Base-by-base conservation (phyloP, 495 filamentous ascomycete genomes). In the Hyaloscypha variabilis region DNA sequence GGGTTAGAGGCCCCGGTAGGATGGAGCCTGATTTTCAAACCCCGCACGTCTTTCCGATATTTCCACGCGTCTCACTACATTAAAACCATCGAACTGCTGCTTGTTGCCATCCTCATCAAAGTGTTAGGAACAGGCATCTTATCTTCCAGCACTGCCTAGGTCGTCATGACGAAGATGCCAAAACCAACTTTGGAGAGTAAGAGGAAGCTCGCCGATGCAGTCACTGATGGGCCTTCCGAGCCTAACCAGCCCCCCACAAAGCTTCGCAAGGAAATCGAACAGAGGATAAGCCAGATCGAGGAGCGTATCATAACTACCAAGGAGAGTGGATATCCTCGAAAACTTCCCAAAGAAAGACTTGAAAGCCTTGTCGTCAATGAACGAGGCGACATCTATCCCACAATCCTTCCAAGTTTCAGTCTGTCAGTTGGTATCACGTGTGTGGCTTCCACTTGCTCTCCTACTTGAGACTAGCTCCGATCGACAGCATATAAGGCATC, bases 371-470 rank as follows among this genome's bases (percentile, higher is more conserved):
- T 29, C 26, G 30, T 59, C 26, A 23, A 36, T 59, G 57, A 59
- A 59, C 57, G 57, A 36, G 57, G 19, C 57, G 30, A 59, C 57
- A 59, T 59, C 57, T 59, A 59, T 36, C 57, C 57, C 57, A 59
- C 57, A 59, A 59, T 34, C 26, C 57, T 59, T 59, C 57, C 57
- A 25, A 59, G 57, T 59, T 42, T 39, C 57, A 8, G 57, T 58
- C 55, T n/a, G n/a, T n/a, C n/a, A n/a, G n/a, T n/a, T n/a, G n/a
- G n/a, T n/a, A n/a, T n/a, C n/a, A n/a, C n/a, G n/a, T n/a, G n/a
- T n/a, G n/a, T n/a, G n/a, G n/a, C n/a, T n/a, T n/a, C n/a, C n/a
- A n/a, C n/a, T n/a, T n/a, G n/a, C n/a, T n/a, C n/a, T n/a, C n/a
- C n/a, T n/a, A n/a, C n/a, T n/a, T n/a, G n/a, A n/a, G n/a, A n/a